A percentile compares a stretch with the other conserved stretches of the same genome.
Conservation (phyloP, 2,329 filamentous ascomycete species). For the Penicillium sp. region DNA sequence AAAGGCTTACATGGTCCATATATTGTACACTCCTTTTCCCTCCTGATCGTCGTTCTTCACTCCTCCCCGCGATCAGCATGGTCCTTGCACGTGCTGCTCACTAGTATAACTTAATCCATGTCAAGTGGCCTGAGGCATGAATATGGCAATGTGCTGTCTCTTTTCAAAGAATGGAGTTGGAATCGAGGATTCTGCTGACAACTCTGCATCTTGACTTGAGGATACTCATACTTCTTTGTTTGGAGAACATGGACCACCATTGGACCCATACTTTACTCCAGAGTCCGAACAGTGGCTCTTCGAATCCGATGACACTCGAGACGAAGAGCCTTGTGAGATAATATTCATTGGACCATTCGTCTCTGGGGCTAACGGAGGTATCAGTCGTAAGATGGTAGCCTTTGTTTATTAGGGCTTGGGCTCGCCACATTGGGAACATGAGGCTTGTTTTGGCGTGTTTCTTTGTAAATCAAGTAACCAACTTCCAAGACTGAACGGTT, state of each 20-base stretch:
- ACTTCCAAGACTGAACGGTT: background rate
- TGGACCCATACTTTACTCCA: background rate
- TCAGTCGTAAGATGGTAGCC: background rate
- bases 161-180: background rate
- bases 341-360: background rate
- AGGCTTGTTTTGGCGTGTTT: background rate
- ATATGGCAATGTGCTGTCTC: background rate
- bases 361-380: background rate
- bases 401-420: background rate
- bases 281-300: background rate
- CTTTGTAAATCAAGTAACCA: constrained; percentile 1
- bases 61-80: constrained; percentile 18
- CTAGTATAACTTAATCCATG: constrained; percentile 15
- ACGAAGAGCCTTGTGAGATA: background rate
- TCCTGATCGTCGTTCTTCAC: constrained; percentile 18
- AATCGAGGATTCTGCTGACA: background rate
- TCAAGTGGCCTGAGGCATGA: background rate
- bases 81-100: constrained; percentile 16
- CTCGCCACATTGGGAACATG: background rate
- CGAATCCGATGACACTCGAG: background rate
- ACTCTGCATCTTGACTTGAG: background rate
- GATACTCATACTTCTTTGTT: constrained; percentile 1
- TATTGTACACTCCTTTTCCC: constrained; percentile 11
- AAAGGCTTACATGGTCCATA: background rate
- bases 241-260: background rate